Conservation (phyloP, 768 basidiomycete genomes). For the Tricholoma sp. region DNA sequence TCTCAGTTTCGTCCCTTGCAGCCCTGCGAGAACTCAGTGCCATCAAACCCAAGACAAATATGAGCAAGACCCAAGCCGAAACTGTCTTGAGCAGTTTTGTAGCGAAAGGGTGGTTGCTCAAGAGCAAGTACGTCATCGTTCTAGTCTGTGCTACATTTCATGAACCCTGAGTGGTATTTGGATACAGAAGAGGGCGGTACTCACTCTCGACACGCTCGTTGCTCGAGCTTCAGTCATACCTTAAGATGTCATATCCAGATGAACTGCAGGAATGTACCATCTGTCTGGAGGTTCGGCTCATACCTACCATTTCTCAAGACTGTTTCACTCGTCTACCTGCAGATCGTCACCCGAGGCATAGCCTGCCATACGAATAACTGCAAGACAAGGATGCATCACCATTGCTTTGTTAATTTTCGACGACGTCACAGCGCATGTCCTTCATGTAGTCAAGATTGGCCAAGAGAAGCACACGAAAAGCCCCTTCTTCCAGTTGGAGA, state of each 20-base stretch:
- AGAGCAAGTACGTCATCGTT: slow-evolving; percentile 55
- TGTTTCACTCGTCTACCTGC: not conserved
- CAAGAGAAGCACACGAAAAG: slow-evolving; percentile 37
- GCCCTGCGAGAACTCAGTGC: slow-evolving; percentile 66
- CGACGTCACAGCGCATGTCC: slow-evolving; percentile 46
- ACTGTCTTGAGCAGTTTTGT: slow-evolving; percentile 72
- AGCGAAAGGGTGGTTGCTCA: slow-evolving; percentile 72
- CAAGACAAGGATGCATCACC: slow-evolving; percentile 55
- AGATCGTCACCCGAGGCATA: slow-evolving; percentile 69
- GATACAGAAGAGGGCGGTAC: slow-evolving; percentile 58
- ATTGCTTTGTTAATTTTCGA: slow-evolving; percentile 55
- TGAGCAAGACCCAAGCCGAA: slow-evolving; percentile 76
- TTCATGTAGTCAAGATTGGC: slow-evolving; percentile 57
- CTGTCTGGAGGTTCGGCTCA: slow-evolving; percentile 56
- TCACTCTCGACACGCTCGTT: slow-evolving; percentile 71
- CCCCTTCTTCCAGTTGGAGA: slow-evolving; percentile 61
- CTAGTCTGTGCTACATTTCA: not conserved
- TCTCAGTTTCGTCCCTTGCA: slow-evolving; percentile 70
- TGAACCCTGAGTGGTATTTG: slow-evolving; percentile 5
- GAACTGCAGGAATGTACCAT: slow-evolving; percentile 69
- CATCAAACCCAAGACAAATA: slow-evolving; percentile 51
- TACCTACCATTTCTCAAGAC: not conserved
- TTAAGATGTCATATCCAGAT: slow-evolving; percentile 67
- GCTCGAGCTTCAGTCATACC: slow-evolving; percentile 68
- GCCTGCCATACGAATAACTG: slow-evolving; percentile 60